These are phyloP conservation scores for Golubevia pallescens DNA, from an alignment of 1,284 basidiomycete genomes.

Conservation along the genomic window DNA sequence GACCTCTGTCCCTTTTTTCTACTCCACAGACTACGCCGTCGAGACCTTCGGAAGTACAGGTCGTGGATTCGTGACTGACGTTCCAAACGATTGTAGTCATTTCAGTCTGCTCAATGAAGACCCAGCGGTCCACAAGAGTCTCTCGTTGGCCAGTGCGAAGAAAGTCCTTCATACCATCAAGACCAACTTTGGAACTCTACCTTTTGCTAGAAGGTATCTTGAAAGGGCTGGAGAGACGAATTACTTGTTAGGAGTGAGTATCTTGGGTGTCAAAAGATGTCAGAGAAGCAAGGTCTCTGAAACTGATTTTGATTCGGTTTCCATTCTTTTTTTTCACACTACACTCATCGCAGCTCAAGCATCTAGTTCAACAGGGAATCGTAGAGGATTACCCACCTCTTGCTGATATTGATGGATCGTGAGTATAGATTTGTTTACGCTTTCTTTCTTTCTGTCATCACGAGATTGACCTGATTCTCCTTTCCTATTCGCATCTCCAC, in stretches of 20 bases:
- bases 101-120: slow-evolving; percentile 38
- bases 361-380: slow-evolving; percentile 52
- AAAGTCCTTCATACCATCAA: slow-evolving; percentile 57
- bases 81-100: slow-evolving; percentile 58
- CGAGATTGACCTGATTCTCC: background rate
- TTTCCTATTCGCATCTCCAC: background rate
- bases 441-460: background rate
- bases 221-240: slow-evolving; percentile 62
- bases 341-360: slow-evolving; percentile 25
- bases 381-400: slow-evolving; percentile 63
- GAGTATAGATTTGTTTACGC: background rate
- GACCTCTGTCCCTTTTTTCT: too few species aligned
- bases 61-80: slow-evolving; percentile 54
- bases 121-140: slow-evolving; percentile 24
- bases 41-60: slow-evolving; percentile 63
- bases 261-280: background rate
- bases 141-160: slow-evolving; percentile 49
- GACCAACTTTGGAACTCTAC: slow-evolving; percentile 60
- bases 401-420: slow-evolving; percentile 45
- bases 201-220: slow-evolving; percentile 62
- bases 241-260: slow-evolving; percentile 47
- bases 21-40: slow-evolving; percentile 63
- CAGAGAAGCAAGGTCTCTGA: too few species aligned
- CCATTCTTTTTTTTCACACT: too few species aligned
- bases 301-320: too few species aligned